phyloP scores from a whole-genome alignment of 352 stramenopile genomes.

The Phytophthora pinifolia region DNA sequence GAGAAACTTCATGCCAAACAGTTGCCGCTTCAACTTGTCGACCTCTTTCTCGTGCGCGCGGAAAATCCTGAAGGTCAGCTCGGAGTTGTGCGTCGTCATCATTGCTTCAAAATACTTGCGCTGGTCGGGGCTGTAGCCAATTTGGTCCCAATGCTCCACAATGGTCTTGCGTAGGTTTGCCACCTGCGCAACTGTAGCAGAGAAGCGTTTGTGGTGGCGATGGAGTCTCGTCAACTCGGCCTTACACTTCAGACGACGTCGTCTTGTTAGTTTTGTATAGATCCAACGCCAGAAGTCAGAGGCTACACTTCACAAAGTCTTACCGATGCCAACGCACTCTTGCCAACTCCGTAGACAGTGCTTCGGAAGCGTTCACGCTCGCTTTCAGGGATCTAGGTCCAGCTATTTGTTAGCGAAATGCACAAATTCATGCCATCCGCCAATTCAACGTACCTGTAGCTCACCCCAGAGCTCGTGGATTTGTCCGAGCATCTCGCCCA shows the following conservation, averaged over 20 bases:
- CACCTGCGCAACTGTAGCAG: slow-evolving; percentile 23
- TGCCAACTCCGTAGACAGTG: slow-evolving; percentile 26
- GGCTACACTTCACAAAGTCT: background rate
- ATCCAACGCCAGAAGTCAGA: background rate
- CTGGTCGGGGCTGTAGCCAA: slow-evolving; percentile 28
- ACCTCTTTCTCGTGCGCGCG: slow-evolving; percentile 33
- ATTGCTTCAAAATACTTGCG: slow-evolving; percentile 25
- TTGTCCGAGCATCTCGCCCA: slow-evolving; percentile 33
- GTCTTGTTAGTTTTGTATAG: background rate
- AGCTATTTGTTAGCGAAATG: background rate
- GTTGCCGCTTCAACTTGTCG: slow-evolving; percentile 28
- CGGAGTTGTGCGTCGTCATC: slow-evolving; percentile 23
- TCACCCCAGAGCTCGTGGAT: slow-evolving; percentile 38
- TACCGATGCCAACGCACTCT: slow-evolving; percentile 30
- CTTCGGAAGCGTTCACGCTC: slow-evolving; percentile 27
- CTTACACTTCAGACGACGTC: slow-evolving; percentile 20
- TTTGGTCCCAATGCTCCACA: slow-evolving; percentile 23
- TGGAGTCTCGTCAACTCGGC: slow-evolving; percentile 30
- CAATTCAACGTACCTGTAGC: slow-evolving; percentile 20
- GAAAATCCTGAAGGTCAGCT: slow-evolving; percentile 32
- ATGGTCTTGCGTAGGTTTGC: slow-evolving; percentile 26
- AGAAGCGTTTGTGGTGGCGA: slow-evolving; percentile 27
- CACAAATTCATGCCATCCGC: background rate
- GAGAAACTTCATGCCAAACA: slow-evolving; percentile 23
- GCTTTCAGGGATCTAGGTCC: slow-evolving; percentile 30